Percentiles rank a stretch among this genome's conserved stretches.
Evolutionary conservation across 208 protist genomes (phyloP).

Genomic region (Leishmania aethiopica): DNA sequence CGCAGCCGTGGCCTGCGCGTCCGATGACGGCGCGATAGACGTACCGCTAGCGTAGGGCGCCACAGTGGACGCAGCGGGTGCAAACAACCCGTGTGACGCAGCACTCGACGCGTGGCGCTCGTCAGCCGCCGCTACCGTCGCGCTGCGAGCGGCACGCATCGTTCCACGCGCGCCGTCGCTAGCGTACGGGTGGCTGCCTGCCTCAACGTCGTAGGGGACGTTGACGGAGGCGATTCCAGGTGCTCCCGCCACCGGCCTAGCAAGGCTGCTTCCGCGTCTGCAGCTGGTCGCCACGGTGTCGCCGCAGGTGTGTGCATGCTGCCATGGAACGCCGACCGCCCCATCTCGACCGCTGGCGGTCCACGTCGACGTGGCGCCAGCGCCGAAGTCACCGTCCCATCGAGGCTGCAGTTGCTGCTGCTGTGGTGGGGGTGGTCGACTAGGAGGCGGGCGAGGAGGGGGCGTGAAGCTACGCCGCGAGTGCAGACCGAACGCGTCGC

Average conservation of each 20-base stretch:
- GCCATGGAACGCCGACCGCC: background rate
- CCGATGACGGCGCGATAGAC: constrained; percentile 8
- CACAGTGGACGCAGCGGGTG: background rate
- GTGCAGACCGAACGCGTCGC: background rate
- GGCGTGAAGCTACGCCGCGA: background rate
- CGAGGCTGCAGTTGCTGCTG: background rate
- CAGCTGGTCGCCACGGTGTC: background rate
- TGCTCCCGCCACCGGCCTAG: background rate
- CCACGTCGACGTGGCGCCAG: background rate
- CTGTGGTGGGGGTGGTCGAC: background rate
- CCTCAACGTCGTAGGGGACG: background rate
- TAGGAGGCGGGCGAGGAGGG: background rate
- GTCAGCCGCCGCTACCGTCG: background rate
- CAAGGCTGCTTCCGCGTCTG: background rate
- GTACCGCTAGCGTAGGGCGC: constrained; percentile 18
- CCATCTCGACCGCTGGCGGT: background rate
- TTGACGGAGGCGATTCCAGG: background rate
- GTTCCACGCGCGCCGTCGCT: background rate
- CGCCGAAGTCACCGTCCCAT: background rate
- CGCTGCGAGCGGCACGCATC: background rate
- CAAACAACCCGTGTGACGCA: background rate
- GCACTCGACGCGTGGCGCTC: background rate
- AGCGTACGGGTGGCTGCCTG: background rate
- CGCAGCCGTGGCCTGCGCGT: background rate
- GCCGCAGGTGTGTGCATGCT: background rate